A percentile compares a stretch with the other conserved stretches of the same genome.
Evolutionary conservation across 2,329 filamentous ascomycete species (phyloP).

Genomic region (Penicillium expansum): DNA sequence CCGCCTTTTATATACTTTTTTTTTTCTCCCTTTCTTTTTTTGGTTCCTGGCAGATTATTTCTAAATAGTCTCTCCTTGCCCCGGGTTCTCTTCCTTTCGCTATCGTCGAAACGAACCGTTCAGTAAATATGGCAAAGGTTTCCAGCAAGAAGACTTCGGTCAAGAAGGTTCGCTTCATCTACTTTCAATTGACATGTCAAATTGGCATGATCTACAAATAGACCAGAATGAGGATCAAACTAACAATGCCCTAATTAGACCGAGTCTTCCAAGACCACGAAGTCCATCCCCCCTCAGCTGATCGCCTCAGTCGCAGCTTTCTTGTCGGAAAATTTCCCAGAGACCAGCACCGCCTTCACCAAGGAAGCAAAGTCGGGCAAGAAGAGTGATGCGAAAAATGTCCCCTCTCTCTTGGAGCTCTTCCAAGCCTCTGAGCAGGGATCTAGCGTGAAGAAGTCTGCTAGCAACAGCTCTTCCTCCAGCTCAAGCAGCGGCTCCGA

Average conservation of each 20-base stretch:
- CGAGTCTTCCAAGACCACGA: slow-evolving; percentile 20
- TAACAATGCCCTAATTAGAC: slow-evolving; percentile 17
- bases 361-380: slow-evolving; percentile 51
- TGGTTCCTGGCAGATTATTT: slow-evolving; percentile 18
- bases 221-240: slow-evolving; percentile 1
- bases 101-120: neutral
- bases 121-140: slow-evolving; percentile 29
- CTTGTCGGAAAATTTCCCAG: slow-evolving; percentile 63
- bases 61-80: slow-evolving; percentile 6
- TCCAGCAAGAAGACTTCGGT: slow-evolving; percentile 23
- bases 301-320: slow-evolving; percentile 67
- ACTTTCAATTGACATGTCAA: neutral
- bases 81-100: slow-evolving; percentile 1
- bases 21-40: slow-evolving; percentile 24
- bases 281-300: slow-evolving; percentile 54
- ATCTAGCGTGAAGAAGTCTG: slow-evolving; percentile 18
- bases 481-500: slow-evolving; percentile 22
- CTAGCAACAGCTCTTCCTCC: slow-evolving; percentile 19
- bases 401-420: slow-evolving; percentile 38
- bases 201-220: neutral
- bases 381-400: slow-evolving; percentile 26
- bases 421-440: slow-evolving; percentile 20
- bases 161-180: slow-evolving; percentile 22
- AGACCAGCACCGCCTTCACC: slow-evolving; percentile 60
- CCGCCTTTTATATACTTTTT: slow-evolving; percentile 28